phyloP scores from a whole-genome alignment of 2,329 filamentous ascomycete species.

The Salinomyces thailandicus region DNA sequence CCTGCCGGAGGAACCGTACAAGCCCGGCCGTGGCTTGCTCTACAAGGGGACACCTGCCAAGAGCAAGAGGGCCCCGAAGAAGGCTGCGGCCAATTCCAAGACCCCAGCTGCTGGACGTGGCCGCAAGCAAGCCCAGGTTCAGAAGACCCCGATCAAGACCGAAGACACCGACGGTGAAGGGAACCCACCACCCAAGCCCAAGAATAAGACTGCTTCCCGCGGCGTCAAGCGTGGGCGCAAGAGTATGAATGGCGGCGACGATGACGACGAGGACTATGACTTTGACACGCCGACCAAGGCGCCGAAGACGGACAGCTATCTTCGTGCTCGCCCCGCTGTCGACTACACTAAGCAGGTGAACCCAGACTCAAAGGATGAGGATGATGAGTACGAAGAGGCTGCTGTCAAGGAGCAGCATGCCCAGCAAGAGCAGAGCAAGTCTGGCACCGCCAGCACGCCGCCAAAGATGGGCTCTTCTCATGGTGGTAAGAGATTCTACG shows the following conservation, averaged over 20 bases:
- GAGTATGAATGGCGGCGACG: conserved; percentile 1
- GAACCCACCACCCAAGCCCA: not conserved
- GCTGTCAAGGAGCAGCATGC: not conserved
- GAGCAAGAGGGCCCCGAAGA: conserved; percentile 6
- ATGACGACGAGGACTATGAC: not conserved
- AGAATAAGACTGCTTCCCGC: conserved; percentile 1
- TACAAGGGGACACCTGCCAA: conserved; percentile 1
- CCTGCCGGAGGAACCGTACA: conserved; percentile 1
- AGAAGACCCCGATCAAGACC: not conserved
- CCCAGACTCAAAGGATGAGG: conserved; percentile 2
- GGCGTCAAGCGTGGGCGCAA: conserved; percentile 9
- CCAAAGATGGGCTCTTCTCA: too few relatives aligned
- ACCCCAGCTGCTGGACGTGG: conserved; percentile 5
- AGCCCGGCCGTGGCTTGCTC: conserved; percentile 6
- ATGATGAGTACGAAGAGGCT: conserved; percentile 1
- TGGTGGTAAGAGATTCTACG: too few relatives aligned
- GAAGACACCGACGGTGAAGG: conserved; percentile 3
- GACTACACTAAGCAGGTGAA: conserved; percentile 6
- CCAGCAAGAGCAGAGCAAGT: too few relatives aligned
- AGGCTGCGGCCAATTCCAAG: conserved; percentile 1
- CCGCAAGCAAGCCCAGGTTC: conserved; percentile 4
- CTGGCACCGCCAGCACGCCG: too few relatives aligned
- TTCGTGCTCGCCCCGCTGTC: not conserved
- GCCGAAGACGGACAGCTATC: conserved; percentile 5
- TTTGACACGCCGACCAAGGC: conserved; percentile 6